Evolutionary conservation across 2,329 filamentous ascomycete species (phyloP).

Genomic region (Alternaria sp.): DNA sequence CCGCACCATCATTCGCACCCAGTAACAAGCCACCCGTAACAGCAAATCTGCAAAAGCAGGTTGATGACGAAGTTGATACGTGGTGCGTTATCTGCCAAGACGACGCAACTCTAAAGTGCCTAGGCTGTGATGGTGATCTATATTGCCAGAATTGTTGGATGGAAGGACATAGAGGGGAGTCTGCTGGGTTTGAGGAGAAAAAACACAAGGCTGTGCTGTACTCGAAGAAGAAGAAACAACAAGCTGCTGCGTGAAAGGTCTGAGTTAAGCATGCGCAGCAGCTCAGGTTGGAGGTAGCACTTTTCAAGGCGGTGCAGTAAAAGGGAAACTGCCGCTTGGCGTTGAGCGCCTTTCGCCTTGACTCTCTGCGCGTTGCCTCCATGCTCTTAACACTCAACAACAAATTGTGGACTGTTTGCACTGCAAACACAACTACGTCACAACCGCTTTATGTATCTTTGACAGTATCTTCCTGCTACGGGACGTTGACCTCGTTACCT

Average conservation of each 20-base stretch:
- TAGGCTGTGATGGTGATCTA: constrained; percentile 73
- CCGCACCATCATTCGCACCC: constrained; percentile 57
- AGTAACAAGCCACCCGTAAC: constrained; percentile 47
- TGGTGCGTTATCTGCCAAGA: constrained; percentile 88
- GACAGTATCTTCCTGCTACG: neutral
- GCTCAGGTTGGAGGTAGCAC: neutral
- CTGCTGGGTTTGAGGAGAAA: constrained; percentile 74
- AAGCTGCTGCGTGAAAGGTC: constrained; percentile 20
- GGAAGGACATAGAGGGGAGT: constrained; percentile 77
- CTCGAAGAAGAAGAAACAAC: constrained; percentile 35
- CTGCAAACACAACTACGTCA: neutral
- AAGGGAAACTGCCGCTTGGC: neutral
- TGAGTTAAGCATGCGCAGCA: neutral
- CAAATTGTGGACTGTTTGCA: neutral
- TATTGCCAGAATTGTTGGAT: constrained; percentile 83
- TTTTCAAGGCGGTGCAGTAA: neutral
- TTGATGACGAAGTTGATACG: constrained; percentile 74
- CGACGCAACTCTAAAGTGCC: constrained; percentile 75
- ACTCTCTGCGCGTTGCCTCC: neutral
- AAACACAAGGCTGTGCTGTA: constrained; percentile 73
- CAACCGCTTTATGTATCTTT: neutral
- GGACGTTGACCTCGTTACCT: neutral
- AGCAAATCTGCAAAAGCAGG: constrained; percentile 54
- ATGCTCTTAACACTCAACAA: neutral
- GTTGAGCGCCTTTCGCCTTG: neutral